Percentiles rank a stretch among this genome's conserved stretches.
Evolutionary conservation across 352 stramenopile species (phyloP).

Genomic region (Pythium brachiatum): DNA sequence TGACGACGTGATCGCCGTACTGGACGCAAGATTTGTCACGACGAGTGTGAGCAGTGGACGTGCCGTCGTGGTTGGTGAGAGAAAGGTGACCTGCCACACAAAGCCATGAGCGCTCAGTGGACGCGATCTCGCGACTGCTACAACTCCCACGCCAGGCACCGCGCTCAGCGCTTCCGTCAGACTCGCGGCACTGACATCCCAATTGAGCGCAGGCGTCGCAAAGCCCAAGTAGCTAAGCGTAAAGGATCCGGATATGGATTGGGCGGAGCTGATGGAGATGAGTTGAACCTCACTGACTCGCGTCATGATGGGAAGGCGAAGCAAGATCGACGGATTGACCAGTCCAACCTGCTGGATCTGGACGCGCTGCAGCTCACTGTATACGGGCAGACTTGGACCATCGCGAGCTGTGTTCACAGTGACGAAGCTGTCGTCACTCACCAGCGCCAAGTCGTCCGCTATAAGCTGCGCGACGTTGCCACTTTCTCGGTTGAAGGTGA

Average conservation of each 20-base stretch:
- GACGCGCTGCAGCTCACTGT: conserved; percentile 22
- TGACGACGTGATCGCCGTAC: conserved; percentile 12
- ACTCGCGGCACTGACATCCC: conserved; percentile 14
- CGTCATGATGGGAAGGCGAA: conserved; percentile 17
- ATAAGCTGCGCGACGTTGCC: conserved; percentile 32
- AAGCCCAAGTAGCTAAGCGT: conserved; percentile 27
- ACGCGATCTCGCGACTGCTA: conserved; percentile 18
- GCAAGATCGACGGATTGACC: conserved; percentile 14
- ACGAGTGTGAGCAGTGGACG: conserved; percentile 24
- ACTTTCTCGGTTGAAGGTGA: conserved; percentile 35
- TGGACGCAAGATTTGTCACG: conserved; percentile 21
- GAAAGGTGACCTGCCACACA: conserved; percentile 36
- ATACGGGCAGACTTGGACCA: conserved; percentile 19
- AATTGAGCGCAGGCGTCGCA: conserved; percentile 14
- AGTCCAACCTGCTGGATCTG: conserved; percentile 19
- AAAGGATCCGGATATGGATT: conserved; percentile 27
- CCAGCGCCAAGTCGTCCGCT: conserved; percentile 23
- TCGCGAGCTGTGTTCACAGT: conserved; percentile 27
- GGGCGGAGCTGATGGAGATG: conserved; percentile 23
- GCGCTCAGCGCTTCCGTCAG: conserved; percentile 24
- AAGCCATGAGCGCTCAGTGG: conserved; percentile 20
- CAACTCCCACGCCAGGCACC: conserved; percentile 20
- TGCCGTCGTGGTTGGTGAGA: conserved; percentile 3
- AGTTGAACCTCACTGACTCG: conserved; percentile 31
- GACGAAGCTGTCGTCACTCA: conserved; percentile 22